Conservation (phyloP, 345 rosid species). For the Lumnitzera littorea region DNA sequence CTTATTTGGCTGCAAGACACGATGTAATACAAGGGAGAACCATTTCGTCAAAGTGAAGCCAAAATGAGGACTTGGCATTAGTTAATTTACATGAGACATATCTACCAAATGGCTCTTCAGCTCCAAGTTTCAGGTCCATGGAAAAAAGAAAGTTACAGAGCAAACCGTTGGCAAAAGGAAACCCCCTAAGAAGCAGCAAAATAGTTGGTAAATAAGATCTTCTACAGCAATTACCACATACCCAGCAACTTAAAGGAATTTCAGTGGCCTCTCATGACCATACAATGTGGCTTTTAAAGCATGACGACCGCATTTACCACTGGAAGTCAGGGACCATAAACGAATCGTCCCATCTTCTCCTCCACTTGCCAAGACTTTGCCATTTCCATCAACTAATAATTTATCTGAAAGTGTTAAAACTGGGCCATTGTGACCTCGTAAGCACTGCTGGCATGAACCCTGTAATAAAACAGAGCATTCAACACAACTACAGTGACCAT, state of each 20-base stretch:
- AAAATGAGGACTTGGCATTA: no score
- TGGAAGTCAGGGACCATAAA: slow-evolving; percentile 59
- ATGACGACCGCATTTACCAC: slow-evolving; percentile 46
- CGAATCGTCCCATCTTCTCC: slow-evolving; percentile 70
- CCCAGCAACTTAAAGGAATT: slow-evolving; percentile 58
- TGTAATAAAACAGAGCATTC: slow-evolving; percentile 13
- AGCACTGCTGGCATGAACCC: slow-evolving; percentile 51
- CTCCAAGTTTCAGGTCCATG: no score
- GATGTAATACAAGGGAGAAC: no score
- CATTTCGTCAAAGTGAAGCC: no score
- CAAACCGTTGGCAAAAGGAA: no score
- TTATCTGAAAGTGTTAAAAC: slow-evolving; percentile 51
- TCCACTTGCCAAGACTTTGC: slow-evolving; percentile 53
- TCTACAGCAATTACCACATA: slow-evolving; percentile 17
- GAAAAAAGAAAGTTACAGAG: no score
- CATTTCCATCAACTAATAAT: slow-evolving; percentile 40
- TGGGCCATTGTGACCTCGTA: slow-evolving; percentile 53
- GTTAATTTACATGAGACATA: no score
- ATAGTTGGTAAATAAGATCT: background rate
- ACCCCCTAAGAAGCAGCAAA: no score
- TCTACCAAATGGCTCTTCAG: no score
- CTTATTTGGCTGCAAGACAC: no score
- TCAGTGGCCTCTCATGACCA: slow-evolving; percentile 56
- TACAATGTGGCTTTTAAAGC: slow-evolving; percentile 53
- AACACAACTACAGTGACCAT: background rate